Conservation (phyloP, 2,329 filamentous ascomycete genomes). For the Trichoderma brevicompactum region DNA sequence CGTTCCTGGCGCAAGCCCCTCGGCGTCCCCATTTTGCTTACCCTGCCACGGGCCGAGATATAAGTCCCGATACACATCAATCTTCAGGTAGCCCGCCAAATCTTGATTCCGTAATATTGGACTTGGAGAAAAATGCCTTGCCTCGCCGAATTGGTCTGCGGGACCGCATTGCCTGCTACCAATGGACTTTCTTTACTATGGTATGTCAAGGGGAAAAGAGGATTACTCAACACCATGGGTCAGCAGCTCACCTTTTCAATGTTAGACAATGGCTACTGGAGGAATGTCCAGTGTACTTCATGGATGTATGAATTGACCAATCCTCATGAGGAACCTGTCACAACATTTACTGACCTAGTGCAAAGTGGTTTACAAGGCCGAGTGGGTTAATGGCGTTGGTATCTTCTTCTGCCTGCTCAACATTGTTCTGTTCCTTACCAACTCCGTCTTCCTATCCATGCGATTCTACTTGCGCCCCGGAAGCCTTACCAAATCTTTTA, state of each 20-base stretch:
- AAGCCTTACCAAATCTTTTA: constrained; percentile 71
- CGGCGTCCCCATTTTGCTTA: neutral
- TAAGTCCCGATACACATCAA: neutral
- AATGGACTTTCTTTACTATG: constrained; percentile 79
- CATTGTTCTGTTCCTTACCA: constrained; percentile 63
- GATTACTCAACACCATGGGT: neutral
- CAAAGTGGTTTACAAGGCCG: constrained; percentile 39
- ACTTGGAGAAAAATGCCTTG: constrained; percentile 18
- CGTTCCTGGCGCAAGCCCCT: neutral
- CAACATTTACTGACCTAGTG: neutral
- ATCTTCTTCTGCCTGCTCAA: constrained; percentile 67
- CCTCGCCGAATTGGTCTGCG: constrained; percentile 48
- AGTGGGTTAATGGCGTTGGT: constrained; percentile 63
- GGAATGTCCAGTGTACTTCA: constrained; percentile 61
- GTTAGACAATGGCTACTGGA: constrained; percentile 54
- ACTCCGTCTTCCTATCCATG: constrained; percentile 66
- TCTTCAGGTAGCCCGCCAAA: constrained; percentile 5
- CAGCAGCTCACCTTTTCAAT: neutral
- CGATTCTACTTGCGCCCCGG: constrained; percentile 73
- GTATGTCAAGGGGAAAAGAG: neutral
- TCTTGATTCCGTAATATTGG: constrained; percentile 1
- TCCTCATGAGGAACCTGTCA: neutral
- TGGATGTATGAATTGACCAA: constrained; percentile 20
- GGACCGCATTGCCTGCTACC: constrained; percentile 57
- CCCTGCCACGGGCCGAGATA: neutral